phyloP scores from a whole-genome alignment of 192 early-diverging fungal genomes.

The Piromyces sp. region DNA sequence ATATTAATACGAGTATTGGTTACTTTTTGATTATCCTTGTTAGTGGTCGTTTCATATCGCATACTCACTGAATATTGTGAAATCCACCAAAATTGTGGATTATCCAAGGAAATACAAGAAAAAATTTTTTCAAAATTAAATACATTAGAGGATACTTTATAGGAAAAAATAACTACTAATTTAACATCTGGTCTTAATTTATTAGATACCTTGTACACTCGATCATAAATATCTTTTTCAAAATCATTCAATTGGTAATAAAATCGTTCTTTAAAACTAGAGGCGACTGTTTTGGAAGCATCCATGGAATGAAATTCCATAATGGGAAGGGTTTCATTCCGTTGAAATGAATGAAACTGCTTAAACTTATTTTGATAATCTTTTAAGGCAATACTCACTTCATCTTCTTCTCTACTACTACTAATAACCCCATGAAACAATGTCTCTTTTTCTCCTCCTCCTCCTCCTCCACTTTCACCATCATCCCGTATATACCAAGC shows the following conservation, averaged over 20 bases:
- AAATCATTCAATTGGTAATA: background rate
- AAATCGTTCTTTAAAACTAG: background rate
- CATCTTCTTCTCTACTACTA: no score
- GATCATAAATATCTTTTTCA: background rate
- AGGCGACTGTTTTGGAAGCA: no score
- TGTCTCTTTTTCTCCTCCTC: no score
- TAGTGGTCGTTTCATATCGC: background rate
- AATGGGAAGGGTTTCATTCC: no score
- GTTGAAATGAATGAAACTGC: no score
- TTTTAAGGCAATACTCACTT: no score
- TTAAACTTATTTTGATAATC: no score
- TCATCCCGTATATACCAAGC: no score
- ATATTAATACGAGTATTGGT: background rate
- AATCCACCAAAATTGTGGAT: background rate
- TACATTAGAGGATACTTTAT: background rate
- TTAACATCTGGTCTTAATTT: background rate
- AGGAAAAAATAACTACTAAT: background rate
- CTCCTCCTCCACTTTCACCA: no score
- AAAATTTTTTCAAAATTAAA: background rate
- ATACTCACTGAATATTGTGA: background rate
- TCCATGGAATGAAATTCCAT: no score
- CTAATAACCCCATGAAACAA: no score
- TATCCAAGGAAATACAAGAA: background rate
- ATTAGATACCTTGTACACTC: background rate
- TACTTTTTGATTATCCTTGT: background rate